Conservation (phyloP, 2,329 filamentous ascomycete genomes). For the Colletotrichum cereale region DNA sequence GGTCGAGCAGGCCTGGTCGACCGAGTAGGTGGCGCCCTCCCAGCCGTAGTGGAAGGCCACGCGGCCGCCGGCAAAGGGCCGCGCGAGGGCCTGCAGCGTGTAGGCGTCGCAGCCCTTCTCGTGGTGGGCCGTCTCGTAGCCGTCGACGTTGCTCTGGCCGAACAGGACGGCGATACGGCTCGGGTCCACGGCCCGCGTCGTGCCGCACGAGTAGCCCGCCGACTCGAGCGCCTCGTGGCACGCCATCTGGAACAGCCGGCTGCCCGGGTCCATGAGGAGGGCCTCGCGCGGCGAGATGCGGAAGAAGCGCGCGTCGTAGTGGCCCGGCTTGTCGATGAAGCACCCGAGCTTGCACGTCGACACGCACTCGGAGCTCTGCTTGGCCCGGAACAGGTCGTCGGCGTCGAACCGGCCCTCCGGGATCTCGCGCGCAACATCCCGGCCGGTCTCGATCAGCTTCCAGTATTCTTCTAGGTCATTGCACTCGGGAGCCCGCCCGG, state of each 20-base stretch:
- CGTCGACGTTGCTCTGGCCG: neutral
- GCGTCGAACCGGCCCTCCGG: neutral
- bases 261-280: constrained; percentile 48
- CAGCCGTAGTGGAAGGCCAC: constrained; percentile 52
- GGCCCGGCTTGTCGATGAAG: constrained; percentile 42
- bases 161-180: constrained; percentile 37
- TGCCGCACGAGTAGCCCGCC: constrained; percentile 42
- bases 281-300: constrained; percentile 46
- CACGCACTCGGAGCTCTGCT: neutral
- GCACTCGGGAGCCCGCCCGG: neutral
- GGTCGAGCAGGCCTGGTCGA: constrained; percentile 55
- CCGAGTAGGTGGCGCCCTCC: constrained; percentile 49
- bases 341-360: neutral
- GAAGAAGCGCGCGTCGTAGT: constrained; percentile 57
- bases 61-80: constrained; percentile 43
- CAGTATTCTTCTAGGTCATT: neutral
- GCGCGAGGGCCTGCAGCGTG: neutral
- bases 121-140: neutral
- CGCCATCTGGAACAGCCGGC: constrained; percentile 48
- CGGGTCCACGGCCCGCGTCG: constrained; percentile 43
- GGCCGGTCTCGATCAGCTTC: neutral
- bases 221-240: constrained; percentile 49
- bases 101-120: neutral
- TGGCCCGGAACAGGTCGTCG: neutral
- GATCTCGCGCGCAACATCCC: neutral